Percentiles rank a stretch among this genome's conserved stretches.
phyloP scores from a whole-genome alignment of 2,329 filamentous ascomycete species.

The Tolypocladium sp. region DNA sequence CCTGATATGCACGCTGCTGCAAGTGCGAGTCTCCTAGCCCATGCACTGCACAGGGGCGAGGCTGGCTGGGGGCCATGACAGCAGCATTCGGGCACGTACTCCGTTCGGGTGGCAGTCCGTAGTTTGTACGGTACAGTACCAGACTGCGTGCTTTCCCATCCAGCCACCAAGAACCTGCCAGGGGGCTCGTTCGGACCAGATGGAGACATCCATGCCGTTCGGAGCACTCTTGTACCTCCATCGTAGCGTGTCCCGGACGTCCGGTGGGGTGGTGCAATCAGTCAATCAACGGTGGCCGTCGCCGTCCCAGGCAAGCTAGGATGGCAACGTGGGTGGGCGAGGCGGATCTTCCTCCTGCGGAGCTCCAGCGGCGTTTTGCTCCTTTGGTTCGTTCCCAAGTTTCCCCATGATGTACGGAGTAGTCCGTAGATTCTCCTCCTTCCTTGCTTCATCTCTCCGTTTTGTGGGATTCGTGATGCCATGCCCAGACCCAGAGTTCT shows the following conservation, averaged over 20 bases:
- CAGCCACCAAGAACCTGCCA: background rate
- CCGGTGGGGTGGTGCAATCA: background rate
- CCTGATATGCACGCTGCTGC: background rate
- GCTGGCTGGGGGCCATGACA: background rate
- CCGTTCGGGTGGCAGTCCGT: background rate
- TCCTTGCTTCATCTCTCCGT: background rate
- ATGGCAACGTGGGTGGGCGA: background rate
- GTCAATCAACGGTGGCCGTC: background rate
- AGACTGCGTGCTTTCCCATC: background rate
- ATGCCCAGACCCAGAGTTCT: background rate
- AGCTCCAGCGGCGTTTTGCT: background rate
- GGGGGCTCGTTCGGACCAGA: background rate
- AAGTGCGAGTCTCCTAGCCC: background rate
- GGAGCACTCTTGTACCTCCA: background rate
- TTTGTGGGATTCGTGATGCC: background rate
- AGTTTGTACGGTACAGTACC: background rate
- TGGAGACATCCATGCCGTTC: background rate
- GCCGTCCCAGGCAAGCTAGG: background rate
- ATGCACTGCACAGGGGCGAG: background rate
- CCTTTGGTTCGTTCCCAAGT: background rate
- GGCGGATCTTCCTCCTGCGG: background rate
- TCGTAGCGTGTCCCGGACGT: background rate
- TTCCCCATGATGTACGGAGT: background rate
- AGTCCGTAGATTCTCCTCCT: background rate
- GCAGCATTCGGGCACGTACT: background rate